Conservation (phyloP, 805 yeast species). For the Teunomyces panamensis region DNA sequence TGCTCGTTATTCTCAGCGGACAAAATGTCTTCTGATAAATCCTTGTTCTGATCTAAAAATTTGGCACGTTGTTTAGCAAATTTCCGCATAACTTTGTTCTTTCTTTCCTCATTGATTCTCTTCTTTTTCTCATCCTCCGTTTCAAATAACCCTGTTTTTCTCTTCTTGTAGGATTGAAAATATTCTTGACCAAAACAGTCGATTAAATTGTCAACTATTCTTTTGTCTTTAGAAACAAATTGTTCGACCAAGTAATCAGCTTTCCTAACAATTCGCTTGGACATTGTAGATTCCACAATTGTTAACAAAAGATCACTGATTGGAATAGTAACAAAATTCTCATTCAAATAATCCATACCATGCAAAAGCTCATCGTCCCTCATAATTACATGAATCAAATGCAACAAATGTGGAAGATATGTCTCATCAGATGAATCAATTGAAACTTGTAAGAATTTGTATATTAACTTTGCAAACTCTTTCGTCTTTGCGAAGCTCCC, state of each 20-base stretch:
- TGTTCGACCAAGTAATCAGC: conserved; percentile 56
- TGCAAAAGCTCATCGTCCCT: conserved; percentile 44
- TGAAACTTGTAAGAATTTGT: conserved; percentile 55
- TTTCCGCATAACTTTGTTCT: conserved; percentile 57
- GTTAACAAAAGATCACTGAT: conserved; percentile 54
- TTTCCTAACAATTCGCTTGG: conserved; percentile 47
- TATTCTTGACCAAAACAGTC: conserved; percentile 58
- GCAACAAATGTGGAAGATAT: conserved; percentile 59
- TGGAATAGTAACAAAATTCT: conserved; percentile 53
- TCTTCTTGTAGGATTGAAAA: conserved; percentile 47
- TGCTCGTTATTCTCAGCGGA: conserved; percentile 6
- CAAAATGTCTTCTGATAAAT: conserved; percentile 11
- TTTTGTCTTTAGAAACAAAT: conserved; percentile 47
- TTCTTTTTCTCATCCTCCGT: conserved; percentile 54
- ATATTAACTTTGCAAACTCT: conserved; percentile 54
- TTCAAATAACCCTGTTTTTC: conserved; percentile 42
- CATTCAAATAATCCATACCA: conserved; percentile 40
- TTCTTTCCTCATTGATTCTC: conserved; percentile 59
- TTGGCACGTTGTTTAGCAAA: conserved; percentile 53
- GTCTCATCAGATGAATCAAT: conserved; percentile 50
- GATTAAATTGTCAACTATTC: conserved; percentile 49
- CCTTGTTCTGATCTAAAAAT: conserved; percentile 41
- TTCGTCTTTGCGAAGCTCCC: conserved; percentile 51
- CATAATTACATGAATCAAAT: conserved; percentile 64
- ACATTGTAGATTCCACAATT: conserved; percentile 48